Base-by-base conservation (phyloP, 176 grass and related monocot species). In the Thalia dealbata region DNA sequence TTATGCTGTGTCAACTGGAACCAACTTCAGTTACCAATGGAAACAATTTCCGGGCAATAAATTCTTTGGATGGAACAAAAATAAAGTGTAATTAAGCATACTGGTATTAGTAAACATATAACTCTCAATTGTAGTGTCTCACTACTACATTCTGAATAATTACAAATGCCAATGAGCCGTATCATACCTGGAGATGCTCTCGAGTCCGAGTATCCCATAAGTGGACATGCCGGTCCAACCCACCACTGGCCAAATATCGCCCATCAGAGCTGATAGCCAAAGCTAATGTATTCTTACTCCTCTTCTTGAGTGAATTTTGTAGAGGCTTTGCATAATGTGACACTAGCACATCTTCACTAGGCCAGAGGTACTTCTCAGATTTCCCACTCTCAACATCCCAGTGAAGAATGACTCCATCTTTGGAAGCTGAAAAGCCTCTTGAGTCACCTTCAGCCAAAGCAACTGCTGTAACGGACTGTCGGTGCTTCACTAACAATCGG, bases 101-200 rank as follows among this genome's bases (percentile, higher is more conserved):
- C 4, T 38, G 3, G 32, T 38, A 38, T 38, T 38, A 38, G 32
- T 38, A 38, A 38, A 38, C 45, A 48, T 48, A 8, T 8, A 10
- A 48, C n/a, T n/a, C n/a, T n/a, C n/a, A n/a, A n/a, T n/a, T n/a
- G n/a, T 48, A 48, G 6, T 9, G 5, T 48, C 11, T 48, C 45
- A 48, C 11, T 10, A 8, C 45, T 48, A 48, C 4, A 48, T 48
- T 48, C 11, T 48, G 45, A 3, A 48, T 8, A 48, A 48, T 8
- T n/a, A 9, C 7, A 58, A n/a, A 48, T 50, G 52, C 21, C 27
- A 28, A 26, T 30, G 21, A 52, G 25, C 51, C 28, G 19, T 69
- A n/a, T n/a, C n/a, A n/a, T n/a, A 96, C 91, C 91, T 91, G 88
- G 70, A 96, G 79, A 70, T 96, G 91, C 52, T 83, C 77, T 73